Base-by-base conservation (phyloP, 352 stramenopile genomes). In the Globisporangium viniferum region DNA sequence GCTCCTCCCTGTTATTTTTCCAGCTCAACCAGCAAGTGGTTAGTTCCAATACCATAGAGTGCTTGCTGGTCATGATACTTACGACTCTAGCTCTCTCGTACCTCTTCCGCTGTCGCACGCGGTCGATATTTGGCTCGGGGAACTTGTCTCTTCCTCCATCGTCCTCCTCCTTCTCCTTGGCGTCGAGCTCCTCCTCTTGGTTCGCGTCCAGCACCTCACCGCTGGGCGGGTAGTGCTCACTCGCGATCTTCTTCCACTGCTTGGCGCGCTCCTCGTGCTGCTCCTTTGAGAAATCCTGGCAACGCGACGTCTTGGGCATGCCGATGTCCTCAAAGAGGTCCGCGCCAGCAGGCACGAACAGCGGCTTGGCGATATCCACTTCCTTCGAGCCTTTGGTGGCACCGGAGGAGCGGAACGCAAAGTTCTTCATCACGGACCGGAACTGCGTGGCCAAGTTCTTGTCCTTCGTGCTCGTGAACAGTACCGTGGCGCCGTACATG, bases 381-480 rank as follows among this genome's bases (percentile, higher is more conserved):
- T 95, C 88, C 62, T 92, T 92, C 33, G 74, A 78, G 0, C 67
- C 70, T 20, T 86, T 80, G 22, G 65, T 83, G 1, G 69, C 62
- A 22, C 78, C 80, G 5, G 65, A 27, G 0, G 75, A 70, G 27
- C 81, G 83, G 36, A 95, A 91, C 27, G 82, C 79, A 54, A 89
- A 91, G 8, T 33, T 68, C 48, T 92, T 90, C 76, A 91, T 89
- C 29, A 85, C 62, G 0, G 71, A 69, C 4, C 88, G 84, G 57
- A 96, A 91, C 59, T 91, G 79, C 20, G 83, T 77, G 24, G 81
- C 76, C 2, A 95, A 72, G 20, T 74, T 78, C 73, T 96, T 98
- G 67, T 98, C 92, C 68, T 94, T 97, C 51, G 77, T 81, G 64
- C 80, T 95, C 33, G 87, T 92, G 75, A 93, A 94, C 35, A 97